Conservation (phyloP, 257 asterid genomes). For the Scutellaria baicalensis region DNA sequence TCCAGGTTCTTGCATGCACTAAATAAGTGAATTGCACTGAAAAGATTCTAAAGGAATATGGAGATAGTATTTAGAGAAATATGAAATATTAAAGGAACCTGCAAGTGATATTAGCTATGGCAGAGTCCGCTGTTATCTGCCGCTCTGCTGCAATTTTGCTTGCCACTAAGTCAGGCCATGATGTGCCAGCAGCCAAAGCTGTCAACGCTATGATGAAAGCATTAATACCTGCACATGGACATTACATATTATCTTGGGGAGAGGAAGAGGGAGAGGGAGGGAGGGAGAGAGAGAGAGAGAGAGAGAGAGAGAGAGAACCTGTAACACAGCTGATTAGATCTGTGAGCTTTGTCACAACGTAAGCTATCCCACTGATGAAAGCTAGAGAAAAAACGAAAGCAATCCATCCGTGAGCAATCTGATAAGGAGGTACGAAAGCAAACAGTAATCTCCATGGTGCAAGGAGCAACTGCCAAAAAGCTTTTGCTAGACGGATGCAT, state of each 20-base stretch:
- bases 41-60: not conserved
- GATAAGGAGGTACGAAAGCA: constrained; percentile 86
- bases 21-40: not conserved
- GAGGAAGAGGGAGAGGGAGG: too few relatives aligned
- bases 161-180: constrained; percentile 97
- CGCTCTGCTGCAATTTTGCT: constrained; percentile 98
- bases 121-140: constrained; percentile 91
- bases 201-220: constrained; percentile 75
- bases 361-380: constrained; percentile 87
- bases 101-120: constrained; percentile 96
- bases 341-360: constrained; percentile 67
- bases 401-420: constrained; percentile 92
- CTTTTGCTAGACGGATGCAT: constrained; percentile 35
- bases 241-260: not conserved
- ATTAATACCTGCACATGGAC: constrained; percentile 53
- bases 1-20: not conserved
- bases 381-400: constrained; percentile 66
- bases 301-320: constrained; percentile 29
- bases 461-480: constrained; percentile 53
- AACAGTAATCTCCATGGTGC: constrained; percentile 83
- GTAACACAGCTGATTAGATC: constrained; percentile 86
- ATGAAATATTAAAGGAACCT: constrained; percentile 32
- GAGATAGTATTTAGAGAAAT: not conserved
- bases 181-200: constrained; percentile 88
- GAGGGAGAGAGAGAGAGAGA: too few relatives aligned